These are phyloP conservation scores for Plenodomus lindquistii DNA, from an alignment of 2,329 filamentous ascomycete species.

Conservation along the genomic window DNA sequence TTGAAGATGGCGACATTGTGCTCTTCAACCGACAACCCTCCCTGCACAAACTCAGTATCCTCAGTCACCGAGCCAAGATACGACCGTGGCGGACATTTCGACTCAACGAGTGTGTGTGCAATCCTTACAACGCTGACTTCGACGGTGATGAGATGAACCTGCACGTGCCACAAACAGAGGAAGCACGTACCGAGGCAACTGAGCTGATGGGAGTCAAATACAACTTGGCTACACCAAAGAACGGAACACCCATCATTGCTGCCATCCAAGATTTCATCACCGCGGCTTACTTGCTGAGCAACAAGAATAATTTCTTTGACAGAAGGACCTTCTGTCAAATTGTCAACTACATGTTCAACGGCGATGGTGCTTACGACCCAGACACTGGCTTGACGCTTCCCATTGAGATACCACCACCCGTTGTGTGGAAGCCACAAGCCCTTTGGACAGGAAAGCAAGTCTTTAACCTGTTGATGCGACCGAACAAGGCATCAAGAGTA, in stretches of 20 bases:
- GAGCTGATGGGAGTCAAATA: constrained; percentile 98
- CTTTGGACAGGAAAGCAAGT: constrained; percentile 98
- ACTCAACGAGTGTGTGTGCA: constrained; percentile 96
- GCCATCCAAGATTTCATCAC: constrained; percentile 99
- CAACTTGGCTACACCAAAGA: constrained; percentile 93
- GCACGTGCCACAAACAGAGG: constrained; percentile 96
- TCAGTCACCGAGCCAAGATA: constrained; percentile 91
- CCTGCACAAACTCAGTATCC: constrained; percentile 97
- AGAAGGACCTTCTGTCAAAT: constrained; percentile 86
- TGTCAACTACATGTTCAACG: constrained; percentile 91
- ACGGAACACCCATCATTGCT: constrained; percentile 96
- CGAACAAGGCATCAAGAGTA: constrained; percentile 81
- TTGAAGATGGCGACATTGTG: constrained; percentile 94
- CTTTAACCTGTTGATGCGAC: constrained; percentile 88
- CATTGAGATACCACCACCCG: constrained; percentile 83
- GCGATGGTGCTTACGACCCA: constrained; percentile 57
- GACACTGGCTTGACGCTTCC: constrained; percentile 57
- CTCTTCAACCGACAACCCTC: constrained; percentile 98
- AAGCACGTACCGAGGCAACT: constrained; percentile 91
- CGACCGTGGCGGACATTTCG: constrained; percentile 95
- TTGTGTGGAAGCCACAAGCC: constrained; percentile 80
- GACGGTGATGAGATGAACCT: constrained; percentile 99
- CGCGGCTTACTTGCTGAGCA: constrained; percentile 85
- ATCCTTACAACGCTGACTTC: constrained; percentile 98
- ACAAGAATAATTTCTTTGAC: constrained; percentile 91